Percentiles rank a stretch among this genome's conserved stretches.
Conservation (phyloP, 1,284 basidiomycete species). For the Singerocomus rubriflavus region DNA sequence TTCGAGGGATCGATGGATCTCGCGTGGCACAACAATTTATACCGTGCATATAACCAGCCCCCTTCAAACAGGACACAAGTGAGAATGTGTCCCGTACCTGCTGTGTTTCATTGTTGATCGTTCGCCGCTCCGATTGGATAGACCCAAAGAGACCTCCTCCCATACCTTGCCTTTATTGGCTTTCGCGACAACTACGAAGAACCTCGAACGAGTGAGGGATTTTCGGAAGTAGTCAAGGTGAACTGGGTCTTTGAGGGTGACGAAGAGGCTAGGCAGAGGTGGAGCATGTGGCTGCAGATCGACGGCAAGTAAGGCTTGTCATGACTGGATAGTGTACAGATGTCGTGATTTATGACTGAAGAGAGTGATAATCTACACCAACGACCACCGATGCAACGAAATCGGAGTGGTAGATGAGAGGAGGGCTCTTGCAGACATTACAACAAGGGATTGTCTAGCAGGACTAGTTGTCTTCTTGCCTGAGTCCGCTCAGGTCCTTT, state of each 20-base stretch:
- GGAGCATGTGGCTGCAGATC: slow-evolving; percentile 79
- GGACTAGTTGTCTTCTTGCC: slow-evolving; percentile 42
- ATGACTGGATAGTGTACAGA: neutral
- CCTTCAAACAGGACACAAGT: slow-evolving; percentile 42
- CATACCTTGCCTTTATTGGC: slow-evolving; percentile 58
- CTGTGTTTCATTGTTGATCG: slow-evolving; percentile 5
- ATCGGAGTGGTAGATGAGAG: neutral
- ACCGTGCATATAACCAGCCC: slow-evolving; percentile 66
- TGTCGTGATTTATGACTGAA: slow-evolving; percentile 11
- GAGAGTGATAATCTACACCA: neutral
- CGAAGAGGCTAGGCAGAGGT: slow-evolving; percentile 63
- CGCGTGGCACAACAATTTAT: slow-evolving; percentile 89
- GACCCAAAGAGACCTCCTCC: slow-evolving; percentile 57
- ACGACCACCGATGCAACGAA: neutral
- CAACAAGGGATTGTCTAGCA: neutral
- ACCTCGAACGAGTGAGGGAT: slow-evolving; percentile 68
- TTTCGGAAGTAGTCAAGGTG: slow-evolving; percentile 69
- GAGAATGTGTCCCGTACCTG: slow-evolving; percentile 11
- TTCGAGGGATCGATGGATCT: slow-evolving; percentile 74
- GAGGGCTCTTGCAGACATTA: neutral
- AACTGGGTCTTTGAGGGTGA: slow-evolving; percentile 79
- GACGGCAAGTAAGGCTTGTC: slow-evolving; percentile 47
- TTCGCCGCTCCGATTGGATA: slow-evolving; percentile 17
- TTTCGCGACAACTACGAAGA: slow-evolving; percentile 67
- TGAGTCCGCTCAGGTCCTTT: slow-evolving; percentile 55